phyloP scores from a whole-genome alignment of 2,329 filamentous ascomycete species.

The Alternaria panax region DNA sequence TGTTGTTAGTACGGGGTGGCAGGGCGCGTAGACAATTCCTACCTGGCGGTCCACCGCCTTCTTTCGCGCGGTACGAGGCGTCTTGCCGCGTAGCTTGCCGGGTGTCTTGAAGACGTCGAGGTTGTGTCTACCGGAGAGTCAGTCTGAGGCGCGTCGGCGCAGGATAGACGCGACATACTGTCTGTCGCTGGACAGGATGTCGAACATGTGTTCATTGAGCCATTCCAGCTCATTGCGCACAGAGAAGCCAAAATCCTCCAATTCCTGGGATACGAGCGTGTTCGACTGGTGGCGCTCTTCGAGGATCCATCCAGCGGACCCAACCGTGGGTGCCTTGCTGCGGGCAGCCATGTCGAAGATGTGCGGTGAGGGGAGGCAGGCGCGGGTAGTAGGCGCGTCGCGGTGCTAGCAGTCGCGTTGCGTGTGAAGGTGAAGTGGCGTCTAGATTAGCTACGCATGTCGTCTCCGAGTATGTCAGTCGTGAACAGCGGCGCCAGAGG shows the following conservation, averaged over 20 bases:
- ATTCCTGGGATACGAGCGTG: constrained; percentile 78
- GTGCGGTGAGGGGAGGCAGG: constrained; percentile 7
- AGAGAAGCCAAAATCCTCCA: constrained; percentile 92
- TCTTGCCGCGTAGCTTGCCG: constrained; percentile 82
- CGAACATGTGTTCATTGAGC: constrained; percentile 98
- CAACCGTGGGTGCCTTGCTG: constrained; percentile 64
- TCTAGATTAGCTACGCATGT: constrained; percentile 29
- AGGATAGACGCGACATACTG: constrained; percentile 67
- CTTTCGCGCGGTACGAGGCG: constrained; percentile 74
- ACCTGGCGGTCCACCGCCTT: constrained; percentile 68
- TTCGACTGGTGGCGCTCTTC: constrained; percentile 82
- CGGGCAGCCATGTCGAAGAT: constrained; percentile 41
- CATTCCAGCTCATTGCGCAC: constrained; percentile 95
- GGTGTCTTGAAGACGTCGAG: constrained; percentile 96
- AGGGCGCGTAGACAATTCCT: constrained; percentile 61
- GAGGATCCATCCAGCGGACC: constrained; percentile 83
- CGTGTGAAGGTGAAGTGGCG: constrained; percentile 11
- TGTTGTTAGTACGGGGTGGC: constrained; percentile 22
- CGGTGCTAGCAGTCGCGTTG: constrained; percentile 24
- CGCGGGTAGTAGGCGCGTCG: constrained; percentile 34
- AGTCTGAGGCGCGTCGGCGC: constrained; percentile 26
- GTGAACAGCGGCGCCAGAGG: constrained; percentile 20
- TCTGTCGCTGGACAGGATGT: constrained; percentile 86
- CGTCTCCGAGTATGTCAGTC: constrained; percentile 18
- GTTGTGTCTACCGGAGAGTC: constrained; percentile 71